Conservation (phyloP, 257 asterid genomes). For the Solanum sitiens region DNA sequence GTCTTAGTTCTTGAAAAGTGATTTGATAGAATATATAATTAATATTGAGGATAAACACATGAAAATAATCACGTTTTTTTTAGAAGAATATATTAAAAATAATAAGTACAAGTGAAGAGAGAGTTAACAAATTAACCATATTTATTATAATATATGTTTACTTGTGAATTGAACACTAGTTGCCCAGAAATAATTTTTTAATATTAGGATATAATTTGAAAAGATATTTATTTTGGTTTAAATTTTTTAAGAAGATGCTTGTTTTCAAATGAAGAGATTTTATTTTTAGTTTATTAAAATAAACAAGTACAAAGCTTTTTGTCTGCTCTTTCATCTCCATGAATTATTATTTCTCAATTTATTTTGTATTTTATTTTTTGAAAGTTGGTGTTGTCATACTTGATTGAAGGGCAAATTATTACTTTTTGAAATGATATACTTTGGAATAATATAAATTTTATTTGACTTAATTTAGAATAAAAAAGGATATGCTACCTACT, state of each 20-base stretch:
- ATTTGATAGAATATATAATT: no score
- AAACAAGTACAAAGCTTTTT: neutral
- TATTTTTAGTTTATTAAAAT: neutral
- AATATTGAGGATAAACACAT: no score
- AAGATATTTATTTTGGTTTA: neutral
- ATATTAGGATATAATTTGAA: no score
- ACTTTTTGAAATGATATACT: neutral
- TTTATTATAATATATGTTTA: no score
- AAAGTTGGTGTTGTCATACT: neutral
- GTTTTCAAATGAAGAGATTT: neutral
- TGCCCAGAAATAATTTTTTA: no score
- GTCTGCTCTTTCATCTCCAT: neutral
- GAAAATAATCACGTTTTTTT: no score
- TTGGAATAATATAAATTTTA: neutral
- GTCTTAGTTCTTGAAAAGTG: no score
- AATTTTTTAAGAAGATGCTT: neutral
- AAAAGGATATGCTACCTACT: neutral
- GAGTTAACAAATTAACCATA: no score
- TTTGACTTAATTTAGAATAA: neutral
- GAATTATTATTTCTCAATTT: neutral
- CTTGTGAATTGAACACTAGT: neutral
- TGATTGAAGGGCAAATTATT: neutral
- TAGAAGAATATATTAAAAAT: no score
- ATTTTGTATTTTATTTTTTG: neutral
- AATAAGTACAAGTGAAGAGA: no score